Conservation (phyloP, 345 rosid genomes). For the Boechera retrofracta region DNA sequence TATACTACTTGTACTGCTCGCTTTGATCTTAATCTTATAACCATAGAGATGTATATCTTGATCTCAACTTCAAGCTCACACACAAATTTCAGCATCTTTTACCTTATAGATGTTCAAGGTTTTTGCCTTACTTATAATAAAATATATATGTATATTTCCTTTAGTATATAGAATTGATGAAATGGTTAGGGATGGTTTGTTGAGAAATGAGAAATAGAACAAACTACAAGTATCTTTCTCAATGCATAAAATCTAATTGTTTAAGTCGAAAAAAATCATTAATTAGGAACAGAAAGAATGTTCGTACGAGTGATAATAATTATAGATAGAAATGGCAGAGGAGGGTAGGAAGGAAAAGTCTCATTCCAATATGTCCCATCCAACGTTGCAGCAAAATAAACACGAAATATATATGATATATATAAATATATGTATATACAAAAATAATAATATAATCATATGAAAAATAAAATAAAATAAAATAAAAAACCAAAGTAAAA, state of each 20-base stretch:
- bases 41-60: no score
- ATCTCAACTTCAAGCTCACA: no score
- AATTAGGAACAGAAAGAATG: constrained; percentile 49
- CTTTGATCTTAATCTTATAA: not conserved
- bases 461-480: not conserved
- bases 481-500: constrained; percentile 10
- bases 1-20: constrained; percentile 9
- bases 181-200: constrained; percentile 37
- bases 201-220: constrained; percentile 6
- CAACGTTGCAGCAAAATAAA: constrained; percentile 21
- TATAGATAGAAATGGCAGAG: constrained; percentile 43
- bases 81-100: no score
- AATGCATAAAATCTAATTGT: constrained; percentile 14
- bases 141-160: no score
- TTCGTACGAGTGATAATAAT: constrained; percentile 35
- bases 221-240: not conserved
- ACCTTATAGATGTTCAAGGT: not conserved
- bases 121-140: not conserved
- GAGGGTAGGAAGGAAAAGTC: constrained; percentile 44
- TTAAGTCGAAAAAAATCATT: not conserved
- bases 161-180: not conserved
- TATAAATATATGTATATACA: not conserved
- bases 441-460: not conserved
- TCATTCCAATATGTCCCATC: constrained; percentile 42
- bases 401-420: not conserved